Percentiles rank a stretch among this genome's conserved stretches.
Evolutionary conservation across 345 rosid species (phyloP).

Genomic region (Lepidium africanum): DNA sequence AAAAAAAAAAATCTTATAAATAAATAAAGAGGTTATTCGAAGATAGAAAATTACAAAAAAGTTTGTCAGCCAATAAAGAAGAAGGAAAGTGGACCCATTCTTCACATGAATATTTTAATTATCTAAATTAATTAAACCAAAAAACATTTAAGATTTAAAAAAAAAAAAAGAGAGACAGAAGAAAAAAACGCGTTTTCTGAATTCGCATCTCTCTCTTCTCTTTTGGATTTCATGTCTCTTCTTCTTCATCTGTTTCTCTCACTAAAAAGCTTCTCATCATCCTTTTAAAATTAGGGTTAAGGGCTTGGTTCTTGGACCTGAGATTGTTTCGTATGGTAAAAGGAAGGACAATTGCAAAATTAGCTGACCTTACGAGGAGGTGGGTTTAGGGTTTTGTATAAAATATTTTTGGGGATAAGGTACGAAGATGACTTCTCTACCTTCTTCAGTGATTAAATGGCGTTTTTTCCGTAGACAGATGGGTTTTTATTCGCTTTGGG

Average conservation of each 20-base stretch:
- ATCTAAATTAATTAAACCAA: neutral
- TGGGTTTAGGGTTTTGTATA: slow-evolving; percentile 25
- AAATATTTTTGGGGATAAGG: slow-evolving; percentile 23
- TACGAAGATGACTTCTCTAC: slow-evolving; percentile 42
- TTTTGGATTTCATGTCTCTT: neutral
- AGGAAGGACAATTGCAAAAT: slow-evolving; percentile 5
- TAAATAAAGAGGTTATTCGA: neutral
- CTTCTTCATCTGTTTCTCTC: slow-evolving; percentile 25
- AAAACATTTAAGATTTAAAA: neutral
- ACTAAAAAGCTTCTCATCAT: slow-evolving; percentile 19
- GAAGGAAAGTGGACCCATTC: slow-evolving; percentile 14
- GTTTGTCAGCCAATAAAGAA: slow-evolving; percentile 8
- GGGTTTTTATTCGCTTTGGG: slow-evolving; percentile 22
- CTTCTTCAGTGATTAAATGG: slow-evolving; percentile 44
- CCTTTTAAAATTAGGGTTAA: slow-evolving; percentile 29
- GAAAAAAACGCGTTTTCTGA: slow-evolving; percentile 56
- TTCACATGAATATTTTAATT: slow-evolving; percentile 1
- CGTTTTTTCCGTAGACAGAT: slow-evolving; percentile 33
- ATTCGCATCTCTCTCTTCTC: slow-evolving; percentile 17
- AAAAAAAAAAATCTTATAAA: no score
- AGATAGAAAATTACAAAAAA: neutral
- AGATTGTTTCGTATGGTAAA: neutral
- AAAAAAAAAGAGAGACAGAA: neutral
- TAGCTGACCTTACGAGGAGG: slow-evolving; percentile 7
- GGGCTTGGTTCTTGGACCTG: slow-evolving; percentile 33